phyloP scores from a whole-genome alignment of 257 asterid genomes.

The Mitragyna speciosa region DNA sequence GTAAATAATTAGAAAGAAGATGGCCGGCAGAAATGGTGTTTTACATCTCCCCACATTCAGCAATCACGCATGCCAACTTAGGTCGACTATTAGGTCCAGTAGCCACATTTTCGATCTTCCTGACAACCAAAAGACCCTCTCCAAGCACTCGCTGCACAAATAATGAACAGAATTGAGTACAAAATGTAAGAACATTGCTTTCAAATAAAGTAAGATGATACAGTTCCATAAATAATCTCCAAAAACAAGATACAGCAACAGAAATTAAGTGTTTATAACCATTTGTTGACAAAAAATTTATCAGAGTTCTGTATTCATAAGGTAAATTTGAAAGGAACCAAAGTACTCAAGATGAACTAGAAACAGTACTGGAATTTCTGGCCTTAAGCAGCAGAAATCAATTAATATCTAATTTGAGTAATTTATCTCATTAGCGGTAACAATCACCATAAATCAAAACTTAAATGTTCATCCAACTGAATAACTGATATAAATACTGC shows the following conservation, averaged over 20 bases:
- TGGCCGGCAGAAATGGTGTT: neutral
- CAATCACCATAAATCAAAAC: neutral
- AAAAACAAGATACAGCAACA: neutral
- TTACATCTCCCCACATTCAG: constrained; percentile 97
- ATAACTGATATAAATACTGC: neutral
- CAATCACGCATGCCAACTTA: constrained; percentile 73
- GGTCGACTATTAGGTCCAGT: constrained; percentile 86
- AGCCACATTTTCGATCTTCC: constrained; percentile 96
- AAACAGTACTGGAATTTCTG: neutral
- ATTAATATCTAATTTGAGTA: neutral
- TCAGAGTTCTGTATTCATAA: neutral
- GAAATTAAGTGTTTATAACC: too few relatives aligned
- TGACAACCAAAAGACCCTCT: constrained; percentile 76
- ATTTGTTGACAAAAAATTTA: neutral
- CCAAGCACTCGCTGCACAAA: constrained; percentile 84
- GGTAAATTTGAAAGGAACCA: too few relatives aligned
- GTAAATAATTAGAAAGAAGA: neutral
- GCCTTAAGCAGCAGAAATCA: neutral
- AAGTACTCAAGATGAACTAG: neutral
- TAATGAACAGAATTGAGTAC: neutral
- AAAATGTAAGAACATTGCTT: neutral
- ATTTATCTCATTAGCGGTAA: neutral
- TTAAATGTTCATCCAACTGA: neutral
- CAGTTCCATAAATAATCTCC: neutral
- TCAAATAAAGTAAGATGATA: neutral